Percentiles rank a stretch among this genome's conserved stretches.
Evolutionary conservation across 495 filamentous ascomycete species (phyloP).

Genomic region (Astrothelium macrocarpum): DNA sequence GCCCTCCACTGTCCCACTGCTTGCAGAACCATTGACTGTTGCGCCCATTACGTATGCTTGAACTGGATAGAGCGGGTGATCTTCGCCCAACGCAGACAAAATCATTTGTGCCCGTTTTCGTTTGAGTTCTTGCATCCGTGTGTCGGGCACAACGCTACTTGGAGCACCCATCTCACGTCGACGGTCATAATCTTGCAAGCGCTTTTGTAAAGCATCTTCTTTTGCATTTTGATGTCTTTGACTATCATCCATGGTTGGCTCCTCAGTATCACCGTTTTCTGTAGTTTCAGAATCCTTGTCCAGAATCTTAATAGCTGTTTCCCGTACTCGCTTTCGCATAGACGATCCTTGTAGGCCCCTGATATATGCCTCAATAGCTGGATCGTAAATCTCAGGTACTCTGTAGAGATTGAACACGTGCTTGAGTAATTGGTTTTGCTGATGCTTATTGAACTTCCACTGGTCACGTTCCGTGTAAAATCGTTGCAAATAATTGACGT

Average conservation of each 20-base stretch:
- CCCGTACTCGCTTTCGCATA: constrained; percentile 36
- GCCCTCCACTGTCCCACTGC: not conserved
- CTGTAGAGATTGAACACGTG: constrained; percentile 59
- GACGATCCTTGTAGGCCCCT: constrained; percentile 57
- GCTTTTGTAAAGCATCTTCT: constrained; percentile 22
- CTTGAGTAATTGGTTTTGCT: constrained; percentile 73
- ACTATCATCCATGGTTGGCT: constrained; percentile 21
- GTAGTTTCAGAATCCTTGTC: constrained; percentile 16
- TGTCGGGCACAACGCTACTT: constrained; percentile 7
- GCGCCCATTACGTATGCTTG: not conserved
- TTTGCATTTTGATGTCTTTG: constrained; percentile 23
- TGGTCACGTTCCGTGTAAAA: constrained; percentile 54
- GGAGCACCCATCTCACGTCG: constrained; percentile 2
- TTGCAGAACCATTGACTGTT: not conserved
- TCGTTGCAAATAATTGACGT: constrained; percentile 61
- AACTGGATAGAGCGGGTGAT: not conserved
- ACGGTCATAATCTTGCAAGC: constrained; percentile 20
- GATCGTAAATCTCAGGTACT: constrained; percentile 55
- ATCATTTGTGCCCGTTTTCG: not conserved
- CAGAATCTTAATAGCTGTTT: constrained; percentile 22
- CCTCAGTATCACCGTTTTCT: constrained; percentile 2
- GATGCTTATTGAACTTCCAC: constrained; percentile 93
- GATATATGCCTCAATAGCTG: constrained; percentile 59
- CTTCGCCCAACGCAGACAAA: not conserved
- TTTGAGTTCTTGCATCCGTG: not conserved